phyloP scores from a whole-genome alignment of 2,329 filamentous ascomycete species.

The Fusarium sublunatum region DNA sequence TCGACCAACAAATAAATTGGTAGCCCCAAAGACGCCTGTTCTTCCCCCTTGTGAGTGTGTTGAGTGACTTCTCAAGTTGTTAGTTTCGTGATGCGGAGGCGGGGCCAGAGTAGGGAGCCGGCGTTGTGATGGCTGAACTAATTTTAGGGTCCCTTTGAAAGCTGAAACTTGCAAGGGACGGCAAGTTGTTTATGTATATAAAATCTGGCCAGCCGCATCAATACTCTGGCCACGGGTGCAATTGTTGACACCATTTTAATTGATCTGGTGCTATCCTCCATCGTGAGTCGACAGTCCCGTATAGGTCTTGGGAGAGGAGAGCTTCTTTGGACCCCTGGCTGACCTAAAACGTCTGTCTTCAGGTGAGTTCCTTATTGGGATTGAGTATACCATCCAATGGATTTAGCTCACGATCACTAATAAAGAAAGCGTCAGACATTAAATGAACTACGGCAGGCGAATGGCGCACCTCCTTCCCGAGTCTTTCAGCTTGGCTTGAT shows the following conservation, averaged over 20 bases:
- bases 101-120: constrained; percentile 21
- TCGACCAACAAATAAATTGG: constrained; percentile 5
- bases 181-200: constrained; percentile 20
- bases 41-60: neutral
- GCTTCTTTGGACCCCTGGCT: neutral
- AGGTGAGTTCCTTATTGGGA: neutral
- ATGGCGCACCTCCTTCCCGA: constrained; percentile 23
- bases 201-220: constrained; percentile 14
- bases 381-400: neutral
- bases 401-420: constrained; percentile 12
- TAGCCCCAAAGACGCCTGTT: constrained; percentile 4
- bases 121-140: constrained; percentile 32
- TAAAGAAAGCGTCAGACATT: constrained; percentile 15
- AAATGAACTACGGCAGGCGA: constrained; percentile 28
- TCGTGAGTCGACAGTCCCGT: neutral
- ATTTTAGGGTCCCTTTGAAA: neutral
- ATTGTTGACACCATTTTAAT: constrained; percentile 14
- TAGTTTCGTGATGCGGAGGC: constrained; percentile 10
- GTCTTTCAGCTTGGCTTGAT: constrained; percentile 22
- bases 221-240: constrained; percentile 22
- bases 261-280: constrained; percentile 8
- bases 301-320: constrained; percentile 1
- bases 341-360: neutral
- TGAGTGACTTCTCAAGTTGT: constrained; percentile 4
- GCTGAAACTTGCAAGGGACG: constrained; percentile 32